These are phyloP conservation scores for Zangia roseola DNA, from an alignment of 768 basidiomycete genomes.

Conservation along the genomic window DNA sequence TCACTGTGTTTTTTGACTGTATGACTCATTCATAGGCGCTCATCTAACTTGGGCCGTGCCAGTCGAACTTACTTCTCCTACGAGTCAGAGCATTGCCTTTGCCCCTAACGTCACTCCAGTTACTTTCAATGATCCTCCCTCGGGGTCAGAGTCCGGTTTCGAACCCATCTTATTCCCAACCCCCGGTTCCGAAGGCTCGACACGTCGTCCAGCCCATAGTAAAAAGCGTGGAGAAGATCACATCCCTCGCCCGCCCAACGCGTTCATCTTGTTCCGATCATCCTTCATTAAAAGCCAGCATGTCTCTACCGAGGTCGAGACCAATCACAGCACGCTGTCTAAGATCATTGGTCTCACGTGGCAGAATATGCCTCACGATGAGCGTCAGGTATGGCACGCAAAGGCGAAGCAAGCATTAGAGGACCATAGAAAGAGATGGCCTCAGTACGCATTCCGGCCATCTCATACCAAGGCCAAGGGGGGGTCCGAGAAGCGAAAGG, in stretches of 20 bases:
- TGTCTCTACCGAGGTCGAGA: slow-evolving; percentile 75
- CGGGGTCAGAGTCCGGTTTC: slow-evolving; percentile 35
- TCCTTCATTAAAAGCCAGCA: slow-evolving; percentile 79
- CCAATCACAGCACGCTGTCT: slow-evolving; percentile 78
- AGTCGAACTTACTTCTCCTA: slow-evolving; percentile 36
- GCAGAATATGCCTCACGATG: slow-evolving; percentile 74
- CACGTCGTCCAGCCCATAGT: slow-evolving; percentile 52
- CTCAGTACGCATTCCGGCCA: slow-evolving; percentile 74
- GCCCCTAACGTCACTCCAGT: slow-evolving; percentile 57
- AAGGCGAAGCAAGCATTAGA: slow-evolving; percentile 72
- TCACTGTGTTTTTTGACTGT: slow-evolving; percentile 7
- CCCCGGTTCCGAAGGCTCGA: slow-evolving; percentile 28
- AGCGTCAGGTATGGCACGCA: slow-evolving; percentile 73
- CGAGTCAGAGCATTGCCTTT: slow-evolving; percentile 46
- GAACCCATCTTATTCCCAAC: slow-evolving; percentile 62
- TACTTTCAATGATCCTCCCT: slow-evolving; percentile 51
- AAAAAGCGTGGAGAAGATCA: slow-evolving; percentile 74
- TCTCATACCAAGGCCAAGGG: slow-evolving; percentile 41
- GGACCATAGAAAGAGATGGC: slow-evolving; percentile 70
- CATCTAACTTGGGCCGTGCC: slow-evolving; percentile 48
- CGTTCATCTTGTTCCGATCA: slow-evolving; percentile 84
- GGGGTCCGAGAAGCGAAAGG: slow-evolving; percentile 32
- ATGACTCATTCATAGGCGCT: slow-evolving; percentile 31
- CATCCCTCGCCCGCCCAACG: slow-evolving; percentile 82
- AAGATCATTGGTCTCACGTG: slow-evolving; percentile 85